Evolutionary conservation across 1,284 basidiomycete genomes (phyloP).

Genomic region (Ceratobasidium sp.): DNA sequence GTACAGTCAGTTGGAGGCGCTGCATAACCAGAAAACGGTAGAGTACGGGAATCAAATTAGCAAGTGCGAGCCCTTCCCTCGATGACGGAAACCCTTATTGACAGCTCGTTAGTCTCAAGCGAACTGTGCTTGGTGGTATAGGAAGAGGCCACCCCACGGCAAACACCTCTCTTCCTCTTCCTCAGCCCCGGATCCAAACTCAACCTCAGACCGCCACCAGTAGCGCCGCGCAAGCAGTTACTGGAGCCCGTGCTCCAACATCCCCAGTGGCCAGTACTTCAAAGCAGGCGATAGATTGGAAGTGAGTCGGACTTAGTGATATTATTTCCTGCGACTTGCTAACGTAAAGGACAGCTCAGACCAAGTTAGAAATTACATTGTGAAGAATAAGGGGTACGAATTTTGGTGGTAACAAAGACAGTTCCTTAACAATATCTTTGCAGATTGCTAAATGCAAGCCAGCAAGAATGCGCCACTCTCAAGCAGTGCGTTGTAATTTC

Average conservation of each 20-base stretch:
- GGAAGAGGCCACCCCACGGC: neutral
- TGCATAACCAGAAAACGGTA: neutral
- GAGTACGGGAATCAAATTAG: neutral
- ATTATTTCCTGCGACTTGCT: neutral
- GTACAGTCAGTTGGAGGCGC: neutral
- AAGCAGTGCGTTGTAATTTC: neutral
- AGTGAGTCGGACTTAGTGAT: neutral
- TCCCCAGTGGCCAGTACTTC: slow-evolving; percentile 7
- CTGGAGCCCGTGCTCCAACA: neutral
- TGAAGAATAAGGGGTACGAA: slow-evolving; percentile 13
- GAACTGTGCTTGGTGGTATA: neutral
- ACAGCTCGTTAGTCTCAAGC: slow-evolving; percentile 9
- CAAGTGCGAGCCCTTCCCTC: neutral
- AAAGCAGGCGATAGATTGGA: slow-evolving; percentile 16
- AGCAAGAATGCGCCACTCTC: slow-evolving; percentile 3
- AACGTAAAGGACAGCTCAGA: slow-evolving; percentile 12
- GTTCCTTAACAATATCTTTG: neutral
- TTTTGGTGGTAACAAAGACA: neutral
- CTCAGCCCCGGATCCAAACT: neutral
- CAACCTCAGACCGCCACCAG: neutral
- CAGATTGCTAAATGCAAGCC: neutral
- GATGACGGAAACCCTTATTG: neutral
- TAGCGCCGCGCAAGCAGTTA: neutral
- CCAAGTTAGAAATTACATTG: neutral
- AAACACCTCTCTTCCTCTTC: neutral